Base-by-base conservation (phyloP, 208 protist genomes). In the Herpetomonas samuelpessoai region DNA sequence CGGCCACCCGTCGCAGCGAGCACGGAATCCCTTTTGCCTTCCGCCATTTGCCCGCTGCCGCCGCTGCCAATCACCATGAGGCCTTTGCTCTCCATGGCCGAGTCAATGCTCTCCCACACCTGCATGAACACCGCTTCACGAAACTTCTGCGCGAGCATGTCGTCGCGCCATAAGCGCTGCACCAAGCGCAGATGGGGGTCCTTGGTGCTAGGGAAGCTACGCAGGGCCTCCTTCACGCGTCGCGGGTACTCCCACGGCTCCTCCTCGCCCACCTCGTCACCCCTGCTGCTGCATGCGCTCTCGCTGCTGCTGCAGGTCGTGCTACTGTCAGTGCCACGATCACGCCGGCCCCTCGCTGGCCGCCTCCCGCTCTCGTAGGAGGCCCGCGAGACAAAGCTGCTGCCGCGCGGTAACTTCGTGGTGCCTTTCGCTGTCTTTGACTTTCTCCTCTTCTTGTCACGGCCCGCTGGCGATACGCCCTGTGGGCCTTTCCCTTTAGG, bases 151-250 rank as follows among this genome's bases (percentile, higher is more conserved):
- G 58, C 21, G 0, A 65, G 28, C 57, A 69, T 38, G 57, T 64
- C 41, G n/a, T 52, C 62, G 9, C 78, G 74, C 82, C 82, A 89
- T 12, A 76, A 45, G 7, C 65, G 58, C 55, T 89, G 82, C 50
- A 86, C 29, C 27, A 65, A 49, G 1, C 44, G 27, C n/a, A 85
- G 31, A 3, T 26, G 26, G 1, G 31, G 24, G 22, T 67, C 51
- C 38, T 69, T 30, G 10, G 25, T n/a, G 2, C 39, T 47, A 0
- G 68, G 60, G 39, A 66, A 75, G 29, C 3, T 51, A 3, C 55
- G 46, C 0, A 75, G 57, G 48, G 28, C 44, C 19, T 65, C 57
- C 0, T 21, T 48, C 47, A 59, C 44, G 10, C 18, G 4, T 3
- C 10, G 9, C 4, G 16, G 7, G 18, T 48, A 48, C 16, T 26